Percentiles rank a stretch among this genome's conserved stretches.
Conservation (phyloP, 768 basidiomycete genomes). For the Tricholoma terreum region DNA sequence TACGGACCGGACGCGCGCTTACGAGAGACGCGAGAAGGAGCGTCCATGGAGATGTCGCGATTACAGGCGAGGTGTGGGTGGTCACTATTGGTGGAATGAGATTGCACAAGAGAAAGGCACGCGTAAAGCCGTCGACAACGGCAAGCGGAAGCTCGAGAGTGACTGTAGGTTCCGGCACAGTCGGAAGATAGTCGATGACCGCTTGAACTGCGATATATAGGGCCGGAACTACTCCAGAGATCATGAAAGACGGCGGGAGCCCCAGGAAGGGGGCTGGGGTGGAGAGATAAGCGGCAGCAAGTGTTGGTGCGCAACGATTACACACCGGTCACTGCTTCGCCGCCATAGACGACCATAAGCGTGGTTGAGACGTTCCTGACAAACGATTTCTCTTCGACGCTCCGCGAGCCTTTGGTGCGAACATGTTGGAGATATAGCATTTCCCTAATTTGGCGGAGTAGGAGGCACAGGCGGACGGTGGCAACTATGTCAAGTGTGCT, state of each 20-base stretch:
- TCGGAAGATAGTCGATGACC: slow-evolving; percentile 58
- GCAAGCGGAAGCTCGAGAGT: slow-evolving; percentile 69
- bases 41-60: slow-evolving; percentile 72
- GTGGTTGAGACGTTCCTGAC: slow-evolving; percentile 55
- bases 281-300: slow-evolving; percentile 4
- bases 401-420: slow-evolving; percentile 32
- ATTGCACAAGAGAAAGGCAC: slow-evolving; percentile 75
- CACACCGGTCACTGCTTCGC: slow-evolving; percentile 69
- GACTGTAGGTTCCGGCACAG: slow-evolving; percentile 48
- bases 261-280: slow-evolving; percentile 59
- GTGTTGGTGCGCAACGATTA: slow-evolving; percentile 7
- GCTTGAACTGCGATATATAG: slow-evolving; percentile 63
- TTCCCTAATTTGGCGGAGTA: slow-evolving; percentile 67
- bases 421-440: slow-evolving; percentile 41
- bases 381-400: slow-evolving; percentile 52
- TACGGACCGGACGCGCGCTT: slow-evolving; percentile 23
- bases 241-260: slow-evolving; percentile 73
- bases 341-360: slow-evolving; percentile 71
- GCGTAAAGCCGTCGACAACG: slow-evolving; percentile 73
- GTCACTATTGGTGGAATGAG: slow-evolving; percentile 71
- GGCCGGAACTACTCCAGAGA: slow-evolving; percentile 62
- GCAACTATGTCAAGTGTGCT: slow-evolving; percentile 67
- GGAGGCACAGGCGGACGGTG: slow-evolving; percentile 64
- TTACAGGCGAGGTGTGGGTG: slow-evolving; percentile 42
- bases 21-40: slow-evolving; percentile 73